These are phyloP conservation scores for Cladosporium velox DNA, from an alignment of 2,329 filamentous ascomycete species.

Conservation along the genomic window DNA sequence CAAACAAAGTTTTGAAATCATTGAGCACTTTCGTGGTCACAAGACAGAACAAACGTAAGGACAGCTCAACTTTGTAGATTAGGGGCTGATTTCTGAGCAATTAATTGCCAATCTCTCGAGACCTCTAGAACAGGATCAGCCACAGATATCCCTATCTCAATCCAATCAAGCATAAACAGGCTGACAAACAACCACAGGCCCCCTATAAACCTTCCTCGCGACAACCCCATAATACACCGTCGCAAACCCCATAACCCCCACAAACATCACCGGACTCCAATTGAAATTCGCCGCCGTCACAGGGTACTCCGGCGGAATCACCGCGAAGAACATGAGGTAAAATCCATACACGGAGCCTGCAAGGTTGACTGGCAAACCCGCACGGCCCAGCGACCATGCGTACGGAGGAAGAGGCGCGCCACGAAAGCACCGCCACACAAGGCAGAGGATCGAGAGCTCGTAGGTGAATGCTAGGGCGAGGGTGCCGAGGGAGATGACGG, in stretches of 20 bases:
- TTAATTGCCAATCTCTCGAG: too few relatives aligned
- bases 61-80: too few relatives aligned
- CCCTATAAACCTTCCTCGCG: slow-evolving; percentile 12
- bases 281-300: slow-evolving; percentile 32
- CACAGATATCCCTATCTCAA: too few relatives aligned
- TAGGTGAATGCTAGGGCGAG: slow-evolving; percentile 45
- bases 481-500: slow-evolving; percentile 42
- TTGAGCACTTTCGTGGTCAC: too few relatives aligned
- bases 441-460: slow-evolving; percentile 43
- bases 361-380: slow-evolving; percentile 31
- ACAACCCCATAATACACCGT: not conserved
- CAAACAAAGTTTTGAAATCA: not conserved
- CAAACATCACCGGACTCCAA: slow-evolving; percentile 36
- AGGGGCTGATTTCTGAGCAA: too few relatives aligned
- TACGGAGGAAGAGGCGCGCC: slow-evolving; percentile 28
- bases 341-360: slow-evolving; percentile 29
- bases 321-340: slow-evolving; percentile 32
- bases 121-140: too few relatives aligned
- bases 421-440: slow-evolving; percentile 26
- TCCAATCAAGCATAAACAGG: not conserved
- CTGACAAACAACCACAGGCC: slow-evolving; percentile 13
- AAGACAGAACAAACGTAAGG: too few relatives aligned
- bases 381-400: slow-evolving; percentile 29
- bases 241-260: slow-evolving; percentile 32
- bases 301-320: slow-evolving; percentile 33